A percentile compares a stretch with the other conserved stretches of the same genome.
Conservation (phyloP, 163 green algal genomes). For the Trebouxia gelatinosa region DNA sequence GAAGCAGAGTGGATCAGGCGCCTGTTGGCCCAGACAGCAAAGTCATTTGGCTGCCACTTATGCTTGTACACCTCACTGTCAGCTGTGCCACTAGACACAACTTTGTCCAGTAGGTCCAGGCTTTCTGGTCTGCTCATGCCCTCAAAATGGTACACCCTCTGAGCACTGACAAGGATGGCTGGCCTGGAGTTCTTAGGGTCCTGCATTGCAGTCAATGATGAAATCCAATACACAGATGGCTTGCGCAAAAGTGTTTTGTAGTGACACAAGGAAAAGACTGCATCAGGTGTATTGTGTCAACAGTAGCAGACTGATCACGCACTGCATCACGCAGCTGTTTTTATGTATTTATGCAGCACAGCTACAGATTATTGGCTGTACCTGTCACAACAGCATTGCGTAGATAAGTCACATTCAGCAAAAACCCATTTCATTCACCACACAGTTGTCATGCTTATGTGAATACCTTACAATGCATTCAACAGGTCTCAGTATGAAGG, state of each 20-base stretch:
- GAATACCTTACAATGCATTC: background rate
- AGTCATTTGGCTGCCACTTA: conserved; percentile 31
- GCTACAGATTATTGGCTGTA: background rate
- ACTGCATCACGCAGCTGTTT: background rate
- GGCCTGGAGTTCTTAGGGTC: background rate
- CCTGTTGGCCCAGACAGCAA: conserved; percentile 27
- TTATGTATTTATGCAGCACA: background rate
- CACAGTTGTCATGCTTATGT: background rate
- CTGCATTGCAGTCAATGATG: background rate
- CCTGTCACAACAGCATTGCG: background rate
- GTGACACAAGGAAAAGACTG: too few relatives aligned
- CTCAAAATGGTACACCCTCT: conserved; percentile 10
- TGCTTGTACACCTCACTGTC: conserved; percentile 2
- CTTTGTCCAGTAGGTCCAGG: conserved; percentile 18
- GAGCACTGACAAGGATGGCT: background rate
- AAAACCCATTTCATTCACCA: background rate
- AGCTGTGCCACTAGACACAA: background rate
- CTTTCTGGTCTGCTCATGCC: conserved; percentile 21
- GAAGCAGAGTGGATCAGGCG: conserved; percentile 14
- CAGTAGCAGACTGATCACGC: too few relatives aligned
- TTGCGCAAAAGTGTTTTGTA: background rate
- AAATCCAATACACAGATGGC: background rate
- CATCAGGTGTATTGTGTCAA: too few relatives aligned
- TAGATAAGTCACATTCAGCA: background rate
- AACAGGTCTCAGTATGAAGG: background rate